These are phyloP conservation scores for Ascochyta koolunga DNA, from an alignment of 2,329 filamentous ascomycete species.

Conservation along the genomic window DNA sequence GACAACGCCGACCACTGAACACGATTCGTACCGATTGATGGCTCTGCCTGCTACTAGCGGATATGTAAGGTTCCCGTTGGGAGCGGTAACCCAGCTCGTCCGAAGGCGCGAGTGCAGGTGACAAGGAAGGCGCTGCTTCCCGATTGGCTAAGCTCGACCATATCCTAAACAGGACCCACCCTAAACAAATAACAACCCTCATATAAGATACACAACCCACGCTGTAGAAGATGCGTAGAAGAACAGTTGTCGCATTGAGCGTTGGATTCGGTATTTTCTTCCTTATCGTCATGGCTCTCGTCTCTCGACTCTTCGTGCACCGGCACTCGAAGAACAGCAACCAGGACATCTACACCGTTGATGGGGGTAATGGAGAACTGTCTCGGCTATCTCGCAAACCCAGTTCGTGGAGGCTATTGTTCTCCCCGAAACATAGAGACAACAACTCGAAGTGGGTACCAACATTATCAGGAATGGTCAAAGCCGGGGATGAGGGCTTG, in stretches of 20 bases:
- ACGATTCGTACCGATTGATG: constrained; percentile 23
- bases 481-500: constrained; percentile 42
- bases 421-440: constrained; percentile 25
- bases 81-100: constrained; percentile 25
- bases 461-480: constrained; percentile 37
- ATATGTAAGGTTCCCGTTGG: constrained; percentile 10
- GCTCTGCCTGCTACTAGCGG: constrained; percentile 5
- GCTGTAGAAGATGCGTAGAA: constrained; percentile 13
- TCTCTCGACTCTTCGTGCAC: constrained; percentile 35
- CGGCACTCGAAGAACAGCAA: constrained; percentile 28
- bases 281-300: constrained; percentile 36
- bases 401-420: constrained; percentile 28
- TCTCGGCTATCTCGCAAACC: constrained; percentile 21
- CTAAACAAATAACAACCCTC: constrained; percentile 24
- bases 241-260: constrained; percentile 24
- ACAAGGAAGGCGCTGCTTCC: constrained; percentile 33
- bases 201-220: constrained; percentile 25
- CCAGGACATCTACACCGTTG: constrained; percentile 15
- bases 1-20: constrained; percentile 16
- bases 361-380: constrained; percentile 22
- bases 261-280: constrained; percentile 21
- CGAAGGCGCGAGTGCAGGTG: constrained; percentile 20
- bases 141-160: constrained; percentile 32
- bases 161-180: constrained; percentile 18
- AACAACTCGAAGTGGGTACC: constrained; percentile 30